These are phyloP conservation scores for Penicillium sp. DNA, from an alignment of 2,329 filamentous ascomycete species.

Conservation along the genomic window DNA sequence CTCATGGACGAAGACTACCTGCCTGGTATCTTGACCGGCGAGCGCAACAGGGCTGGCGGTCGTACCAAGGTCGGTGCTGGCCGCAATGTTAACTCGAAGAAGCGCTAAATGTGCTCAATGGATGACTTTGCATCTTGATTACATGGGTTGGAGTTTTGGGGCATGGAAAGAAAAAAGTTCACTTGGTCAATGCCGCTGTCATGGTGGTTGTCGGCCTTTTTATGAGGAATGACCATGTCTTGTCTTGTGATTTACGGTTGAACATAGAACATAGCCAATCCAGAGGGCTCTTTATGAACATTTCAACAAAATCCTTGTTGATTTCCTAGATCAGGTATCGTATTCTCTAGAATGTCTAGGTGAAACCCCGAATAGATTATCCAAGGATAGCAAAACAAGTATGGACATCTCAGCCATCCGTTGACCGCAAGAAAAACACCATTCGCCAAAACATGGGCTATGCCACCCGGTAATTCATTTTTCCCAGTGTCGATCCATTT, in stretches of 20 bases:
- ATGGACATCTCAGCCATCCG: slow-evolving; percentile 27
- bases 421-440: slow-evolving; percentile 37
- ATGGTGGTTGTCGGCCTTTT: slow-evolving; percentile 12
- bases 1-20: slow-evolving; percentile 95
- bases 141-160: slow-evolving; percentile 26
- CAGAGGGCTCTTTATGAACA: slow-evolving; percentile 13
- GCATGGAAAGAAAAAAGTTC: slow-evolving; percentile 18
- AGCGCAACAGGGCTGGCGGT: slow-evolving; percentile 63
- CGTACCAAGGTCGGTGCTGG: slow-evolving; percentile 81
- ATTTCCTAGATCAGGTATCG: slow-evolving; percentile 16
- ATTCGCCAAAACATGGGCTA: slow-evolving; percentile 36
- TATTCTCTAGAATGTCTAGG: slow-evolving; percentile 11
- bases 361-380: slow-evolving; percentile 18
- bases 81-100: slow-evolving; percentile 76
- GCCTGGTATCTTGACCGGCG: slow-evolving; percentile 78
- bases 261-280: slow-evolving; percentile 21
- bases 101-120: slow-evolving; percentile 40
- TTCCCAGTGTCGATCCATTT: slow-evolving; percentile 20
- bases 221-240: slow-evolving; percentile 19
- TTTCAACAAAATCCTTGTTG: slow-evolving; percentile 8
- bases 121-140: slow-evolving; percentile 22
- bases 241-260: slow-evolving; percentile 22
- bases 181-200: slow-evolving; percentile 8
- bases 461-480: slow-evolving; percentile 28
- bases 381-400: slow-evolving; percentile 16